Base-by-base conservation (phyloP, 106 monocot species). In the Dendrobium catenatum region DNA sequence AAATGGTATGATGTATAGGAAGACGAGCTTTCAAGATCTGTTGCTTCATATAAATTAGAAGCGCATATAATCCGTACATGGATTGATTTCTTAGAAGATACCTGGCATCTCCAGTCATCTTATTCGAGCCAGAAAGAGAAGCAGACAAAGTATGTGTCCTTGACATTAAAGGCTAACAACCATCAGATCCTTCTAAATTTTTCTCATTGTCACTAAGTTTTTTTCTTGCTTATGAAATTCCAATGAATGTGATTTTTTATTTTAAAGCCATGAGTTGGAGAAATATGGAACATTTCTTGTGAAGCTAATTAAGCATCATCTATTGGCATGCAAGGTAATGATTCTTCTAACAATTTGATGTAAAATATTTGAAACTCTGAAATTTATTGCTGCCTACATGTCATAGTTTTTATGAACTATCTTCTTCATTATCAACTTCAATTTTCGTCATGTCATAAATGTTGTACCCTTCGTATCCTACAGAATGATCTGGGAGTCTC, bases 41-140 rank as follows among this genome's bases (percentile, higher is more conserved):
- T 94, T 80, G 88, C 86, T 84, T 94, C 89, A 78, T 92, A 88
- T 81, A 92, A 94, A 91, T 83, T 93, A 68, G 96, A 97, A 88
- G 78, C 86, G 75, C 84, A 85, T 83, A 83, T 86, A 76, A 88
- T 97, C 55, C 72, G 79, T 15, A 88, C 85, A 77, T 97, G 96
- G 94, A 94, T 97, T 78, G 86, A 82, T 82, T 97, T 97, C 82
- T 87, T 97, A 83, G 90, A 97, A 84, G 96, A 97, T 78, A 92
- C 94, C 10, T 97, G 96, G 96, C 44, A 61, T 81, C 73, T 92
- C 40, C 97, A 94, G 80, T 83, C 85, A 20, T 84, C 84, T 19
- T 83, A 83, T 48, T 68, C 56, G 43, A 83, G 92, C 81, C 61
- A 80, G 54, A 93, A 85, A 78, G 88, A 98, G 74, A 90, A 91